These are phyloP conservation scores for Trebouxia sp. DNA, from an alignment of 139 green algal genomes.

Conservation along the genomic window DNA sequence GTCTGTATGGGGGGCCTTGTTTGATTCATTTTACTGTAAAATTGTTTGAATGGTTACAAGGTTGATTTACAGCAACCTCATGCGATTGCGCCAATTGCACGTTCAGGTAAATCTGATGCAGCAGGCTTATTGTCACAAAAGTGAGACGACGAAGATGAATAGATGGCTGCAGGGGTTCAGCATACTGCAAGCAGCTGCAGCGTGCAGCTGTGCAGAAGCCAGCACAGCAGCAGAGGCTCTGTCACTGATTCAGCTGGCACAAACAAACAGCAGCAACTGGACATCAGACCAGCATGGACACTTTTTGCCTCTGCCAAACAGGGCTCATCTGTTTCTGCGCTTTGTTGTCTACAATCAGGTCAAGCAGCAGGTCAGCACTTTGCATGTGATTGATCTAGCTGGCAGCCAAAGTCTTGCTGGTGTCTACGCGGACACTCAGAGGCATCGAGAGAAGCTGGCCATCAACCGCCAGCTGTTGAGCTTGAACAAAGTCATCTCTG, in stretches of 20 bases:
- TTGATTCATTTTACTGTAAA: too few species aligned
- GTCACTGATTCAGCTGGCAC: neutral
- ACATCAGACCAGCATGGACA: neutral
- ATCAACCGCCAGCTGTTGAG: conserved; percentile 30
- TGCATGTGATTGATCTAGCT: conserved; percentile 23
- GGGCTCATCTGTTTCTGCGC: conserved; percentile 15
- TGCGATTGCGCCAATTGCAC: too few species aligned
- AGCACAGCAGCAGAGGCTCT: neutral
- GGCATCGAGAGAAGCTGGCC: conserved; percentile 22
- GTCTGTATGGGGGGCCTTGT: too few species aligned
- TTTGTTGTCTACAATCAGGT: neutral
- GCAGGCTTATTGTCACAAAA: too few species aligned
- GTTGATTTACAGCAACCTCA: too few species aligned
- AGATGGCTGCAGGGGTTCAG: neutral
- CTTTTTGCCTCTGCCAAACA: neutral
- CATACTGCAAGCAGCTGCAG: neutral
- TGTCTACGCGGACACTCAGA: neutral
- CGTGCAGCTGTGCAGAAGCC: neutral
- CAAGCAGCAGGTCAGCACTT: conserved; percentile 22
- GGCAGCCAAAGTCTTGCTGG: conserved; percentile 17
- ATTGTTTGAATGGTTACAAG: too few species aligned
- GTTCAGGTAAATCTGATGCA: too few species aligned
- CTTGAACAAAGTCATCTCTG: conserved; percentile 25
- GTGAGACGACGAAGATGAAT: too few species aligned
- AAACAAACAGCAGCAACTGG: conserved; percentile 25